Base-by-base conservation (phyloP, 2,329 filamentous ascomycete species). In the Paecilomyces fulvus region DNA sequence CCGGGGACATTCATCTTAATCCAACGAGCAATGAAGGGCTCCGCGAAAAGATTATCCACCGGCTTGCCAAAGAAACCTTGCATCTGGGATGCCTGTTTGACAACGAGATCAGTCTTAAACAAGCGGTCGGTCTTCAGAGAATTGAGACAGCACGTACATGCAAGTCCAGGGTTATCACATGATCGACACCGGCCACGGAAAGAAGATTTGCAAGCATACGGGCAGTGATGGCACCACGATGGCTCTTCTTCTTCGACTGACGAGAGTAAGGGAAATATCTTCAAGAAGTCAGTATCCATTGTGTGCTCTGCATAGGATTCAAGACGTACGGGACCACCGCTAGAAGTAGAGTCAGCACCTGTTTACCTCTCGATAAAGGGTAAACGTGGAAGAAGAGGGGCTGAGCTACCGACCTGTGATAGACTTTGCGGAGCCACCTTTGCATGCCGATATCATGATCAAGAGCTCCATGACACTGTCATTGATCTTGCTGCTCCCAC, bases 401-500 rank as follows among this genome's bases (percentile, higher is more conserved):
- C 43, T 52, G 50, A 46, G 51, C 9, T 60, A 74, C 82, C 65
- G 80, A 96, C 92, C 92, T 65, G 92, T 97, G 70, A 97, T 89
- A 68, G 94, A 95, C 79, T 92, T 96, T 60, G 94, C 90, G 55
- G 94, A 97, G 63, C 92, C 94, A 69, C 94, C 92, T 76, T 96
- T 97, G 82, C 94, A 99, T 64, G 94, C 94, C 63, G 90, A 94
- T 67, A 97, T 96, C 90, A 99, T 95, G 75, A 99, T 97, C 70
- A 99, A 83, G 70, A 99, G 83, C 80, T 99, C 94, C 91, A 99
- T 96, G 70, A 99, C 91, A 68, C 90, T 95, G 77, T 99, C 94
- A 74, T 99, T 99, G 81, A 96, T 96, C 77, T 88, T 90, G 70
- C 85, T 82, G 76, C 94, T 96, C 62, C 94, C 94, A 60, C 92